phyloP scores from a whole-genome alignment of 225 moss, liverwort and hornwort species.

The Anthoceros angustus region DNA sequence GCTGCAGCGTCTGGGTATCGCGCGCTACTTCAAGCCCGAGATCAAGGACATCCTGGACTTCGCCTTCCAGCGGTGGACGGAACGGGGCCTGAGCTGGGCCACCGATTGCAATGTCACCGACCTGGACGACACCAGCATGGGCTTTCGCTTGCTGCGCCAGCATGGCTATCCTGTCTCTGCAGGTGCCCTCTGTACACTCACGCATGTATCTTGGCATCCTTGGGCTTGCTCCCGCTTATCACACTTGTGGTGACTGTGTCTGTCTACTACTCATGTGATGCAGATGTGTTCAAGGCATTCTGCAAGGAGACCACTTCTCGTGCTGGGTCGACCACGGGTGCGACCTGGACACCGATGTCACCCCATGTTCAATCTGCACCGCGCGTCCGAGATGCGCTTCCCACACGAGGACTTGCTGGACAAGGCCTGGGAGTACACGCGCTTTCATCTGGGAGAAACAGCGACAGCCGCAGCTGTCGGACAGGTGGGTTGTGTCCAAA shows the following conservation, averaged over 20 bases:
- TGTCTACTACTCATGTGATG: background rate
- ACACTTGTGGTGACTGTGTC: background rate
- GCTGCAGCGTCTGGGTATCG: slow-evolving; percentile 29
- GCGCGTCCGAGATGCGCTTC: slow-evolving; percentile 22
- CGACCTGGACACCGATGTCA: slow-evolving; percentile 24
- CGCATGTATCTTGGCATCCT: background rate
- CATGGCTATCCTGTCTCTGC: slow-evolving; percentile 32
- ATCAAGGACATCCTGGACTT: slow-evolving; percentile 17
- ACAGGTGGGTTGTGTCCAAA: slow-evolving; percentile 35
- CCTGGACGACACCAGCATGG: slow-evolving; percentile 42
- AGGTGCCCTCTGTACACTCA: slow-evolving; percentile 8
- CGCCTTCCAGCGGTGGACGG: slow-evolving; percentile 19
- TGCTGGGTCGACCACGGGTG: slow-evolving; percentile 28
- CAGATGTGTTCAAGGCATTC: slow-evolving; percentile 32
- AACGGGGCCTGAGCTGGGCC: slow-evolving; percentile 31
- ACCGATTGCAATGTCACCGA: slow-evolving; percentile 24
- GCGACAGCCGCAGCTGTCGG: slow-evolving; percentile 12
- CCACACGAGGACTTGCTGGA: slow-evolving; percentile 22
- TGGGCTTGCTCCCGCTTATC: too few species aligned
- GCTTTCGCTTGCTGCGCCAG: slow-evolving; percentile 27
- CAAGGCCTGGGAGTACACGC: slow-evolving; percentile 17
- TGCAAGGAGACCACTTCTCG: slow-evolving; percentile 16
- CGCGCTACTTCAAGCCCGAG: slow-evolving; percentile 25
- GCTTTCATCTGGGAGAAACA: slow-evolving; percentile 17
- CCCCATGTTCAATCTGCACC: slow-evolving; percentile 27